Conservation (phyloP, 140 eudicot genomes). For the Cichorium intybus region DNA sequence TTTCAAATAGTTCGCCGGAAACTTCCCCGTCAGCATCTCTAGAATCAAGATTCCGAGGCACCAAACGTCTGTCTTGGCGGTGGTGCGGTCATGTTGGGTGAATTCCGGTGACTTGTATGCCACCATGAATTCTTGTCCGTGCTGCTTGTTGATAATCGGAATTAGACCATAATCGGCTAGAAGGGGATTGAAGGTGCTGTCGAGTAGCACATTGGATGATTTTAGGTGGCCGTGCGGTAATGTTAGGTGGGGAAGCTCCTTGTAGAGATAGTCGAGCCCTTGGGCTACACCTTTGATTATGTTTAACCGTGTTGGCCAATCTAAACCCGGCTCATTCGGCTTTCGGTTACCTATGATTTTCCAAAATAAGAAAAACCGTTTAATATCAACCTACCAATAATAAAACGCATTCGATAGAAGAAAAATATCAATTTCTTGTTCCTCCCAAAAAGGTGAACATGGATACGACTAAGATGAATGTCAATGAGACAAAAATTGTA, state of each 20-base stretch:
- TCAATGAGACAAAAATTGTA: too few relatives aligned
- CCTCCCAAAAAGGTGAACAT: not conserved
- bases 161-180: constrained; percentile 52
- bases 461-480: too few relatives aligned
- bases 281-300: constrained; percentile 43
- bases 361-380: not conserved
- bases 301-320: constrained; percentile 45
- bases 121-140: constrained; percentile 40
- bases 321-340: constrained; percentile 38
- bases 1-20: constrained; percentile 47
- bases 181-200: constrained; percentile 44
- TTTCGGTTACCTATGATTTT: constrained; percentile 26
- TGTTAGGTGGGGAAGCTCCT: constrained; percentile 39
- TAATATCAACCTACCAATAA: not conserved
- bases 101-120: constrained; percentile 72
- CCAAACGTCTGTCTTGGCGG: constrained; percentile 64
- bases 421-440: not conserved
- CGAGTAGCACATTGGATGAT: constrained; percentile 66
- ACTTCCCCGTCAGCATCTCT: constrained; percentile 56
- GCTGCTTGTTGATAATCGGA: constrained; percentile 45
- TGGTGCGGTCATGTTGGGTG: constrained; percentile 30
- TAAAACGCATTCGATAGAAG: not conserved
- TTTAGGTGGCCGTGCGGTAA: constrained; percentile 68
- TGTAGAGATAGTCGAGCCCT: constrained; percentile 42
- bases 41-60: constrained; percentile 61